Conservation (phyloP, 177 flowering plant genomes). For the Vitis hybrid region DNA sequence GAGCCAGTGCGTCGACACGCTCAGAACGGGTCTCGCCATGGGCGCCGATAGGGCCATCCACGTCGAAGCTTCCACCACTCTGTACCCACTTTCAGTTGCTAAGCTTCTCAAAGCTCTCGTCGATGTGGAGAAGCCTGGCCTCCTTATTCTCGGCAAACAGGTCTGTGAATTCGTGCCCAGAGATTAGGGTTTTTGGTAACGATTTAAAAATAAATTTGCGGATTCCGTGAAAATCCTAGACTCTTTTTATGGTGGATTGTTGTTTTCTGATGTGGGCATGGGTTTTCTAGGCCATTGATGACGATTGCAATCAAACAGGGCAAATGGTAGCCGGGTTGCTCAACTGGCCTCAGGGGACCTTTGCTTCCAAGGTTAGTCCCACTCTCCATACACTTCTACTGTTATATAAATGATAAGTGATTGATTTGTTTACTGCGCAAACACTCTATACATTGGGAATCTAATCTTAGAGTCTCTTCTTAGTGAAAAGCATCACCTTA, state of each 20-base stretch:
- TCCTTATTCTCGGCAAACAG: slow-evolving; percentile 91
- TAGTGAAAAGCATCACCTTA: too few species aligned
- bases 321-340: slow-evolving; percentile 96
- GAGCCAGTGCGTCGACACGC: slow-evolving; percentile 72
- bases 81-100: slow-evolving; percentile 80
- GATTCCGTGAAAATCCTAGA: background rate
- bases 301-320: slow-evolving; percentile 97
- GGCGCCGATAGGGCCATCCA: slow-evolving; percentile 96
- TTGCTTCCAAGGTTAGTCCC: slow-evolving; percentile 88
- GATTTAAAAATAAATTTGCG: background rate
- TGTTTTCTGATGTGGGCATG: slow-evolving; percentile 12
- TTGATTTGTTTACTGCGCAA: too few species aligned
- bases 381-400: background rate
- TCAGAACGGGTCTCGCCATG: slow-evolving; percentile 97
- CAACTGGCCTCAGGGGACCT: slow-evolving; percentile 98
- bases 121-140: slow-evolving; percentile 72
- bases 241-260: slow-evolving; percentile 3
- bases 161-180: slow-evolving; percentile 24
- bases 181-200: background rate
- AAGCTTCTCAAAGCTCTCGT: slow-evolving; percentile 78
- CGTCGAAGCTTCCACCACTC: slow-evolving; percentile 39
- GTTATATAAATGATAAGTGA: too few species aligned
- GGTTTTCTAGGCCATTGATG: slow-evolving; percentile 82
- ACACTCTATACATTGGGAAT: too few species aligned
- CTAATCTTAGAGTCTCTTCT: too few species aligned